These are phyloP conservation scores for Penicillium sumatraense DNA, from an alignment of 2,329 filamentous ascomycete genomes.

Conservation along the genomic window DNA sequence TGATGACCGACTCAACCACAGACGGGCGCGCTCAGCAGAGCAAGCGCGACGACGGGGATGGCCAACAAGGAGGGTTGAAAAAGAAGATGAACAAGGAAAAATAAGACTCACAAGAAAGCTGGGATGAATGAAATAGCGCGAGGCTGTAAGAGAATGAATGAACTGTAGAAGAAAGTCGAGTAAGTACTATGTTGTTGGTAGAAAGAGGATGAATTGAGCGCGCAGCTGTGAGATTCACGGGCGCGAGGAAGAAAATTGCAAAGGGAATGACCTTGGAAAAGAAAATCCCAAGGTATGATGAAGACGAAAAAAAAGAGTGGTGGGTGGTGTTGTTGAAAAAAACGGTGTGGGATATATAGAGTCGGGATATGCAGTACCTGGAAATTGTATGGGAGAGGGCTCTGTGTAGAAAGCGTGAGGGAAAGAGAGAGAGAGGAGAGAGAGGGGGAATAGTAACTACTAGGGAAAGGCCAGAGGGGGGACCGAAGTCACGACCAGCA, in stretches of 20 bases:
- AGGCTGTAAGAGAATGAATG: not conserved
- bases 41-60: not conserved
- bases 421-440: constrained; percentile 34
- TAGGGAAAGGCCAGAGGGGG: constrained; percentile 31
- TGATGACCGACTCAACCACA: not conserved
- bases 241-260: constrained; percentile 6
- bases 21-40: not conserved
- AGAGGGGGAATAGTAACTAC: constrained; percentile 40
- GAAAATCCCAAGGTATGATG: constrained; percentile 14
- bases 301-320: constrained; percentile 17
- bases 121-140: not conserved
- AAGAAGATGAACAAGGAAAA: not conserved
- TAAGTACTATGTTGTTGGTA: not conserved
- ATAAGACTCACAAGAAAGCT: not conserved
- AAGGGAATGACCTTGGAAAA: constrained; percentile 7
- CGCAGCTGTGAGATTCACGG: not conserved
- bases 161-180: not conserved
- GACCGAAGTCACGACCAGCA: constrained; percentile 31
- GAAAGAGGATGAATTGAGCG: not conserved
- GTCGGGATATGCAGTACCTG: constrained; percentile 42
- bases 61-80: not conserved
- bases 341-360: constrained; percentile 32
- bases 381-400: constrained; percentile 40
- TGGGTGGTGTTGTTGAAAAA: constrained; percentile 33
- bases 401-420: constrained; percentile 39